Conservation (phyloP, 23 red algal species). For the Gracilaria domingensis region DNA sequence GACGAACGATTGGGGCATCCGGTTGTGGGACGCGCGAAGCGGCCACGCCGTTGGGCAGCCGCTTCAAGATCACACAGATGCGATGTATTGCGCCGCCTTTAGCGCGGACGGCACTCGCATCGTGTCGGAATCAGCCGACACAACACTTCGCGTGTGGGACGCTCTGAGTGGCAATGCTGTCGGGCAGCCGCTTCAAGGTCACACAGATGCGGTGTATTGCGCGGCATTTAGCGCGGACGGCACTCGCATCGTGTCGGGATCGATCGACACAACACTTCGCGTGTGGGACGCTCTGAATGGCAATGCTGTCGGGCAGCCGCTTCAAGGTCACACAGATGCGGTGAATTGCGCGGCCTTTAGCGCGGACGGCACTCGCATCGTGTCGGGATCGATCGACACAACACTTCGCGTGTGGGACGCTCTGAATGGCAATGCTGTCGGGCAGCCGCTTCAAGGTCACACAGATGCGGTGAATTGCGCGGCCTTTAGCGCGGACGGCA, state of each 20-base stretch:
- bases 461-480: neutral
- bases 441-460: neutral
- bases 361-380: no score
- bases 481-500: slow-evolving; percentile 15
- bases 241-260: neutral
- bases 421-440: neutral
- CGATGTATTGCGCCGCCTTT: neutral
- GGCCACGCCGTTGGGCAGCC: no score
- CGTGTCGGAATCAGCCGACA: no score
- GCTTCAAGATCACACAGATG: no score
- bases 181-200: neutral
- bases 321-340: no score
- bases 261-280: neutral
- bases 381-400: no score
- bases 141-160: slow-evolving; percentile 21
- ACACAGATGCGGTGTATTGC: neutral
- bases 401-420: slow-evolving; percentile 24
- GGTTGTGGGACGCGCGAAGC: no score
- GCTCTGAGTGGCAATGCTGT: neutral
- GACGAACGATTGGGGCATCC: no score
- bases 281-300: neutral
- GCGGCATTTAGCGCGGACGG: neutral
- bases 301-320: no score
- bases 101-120: no score
- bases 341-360: neutral